Evolutionary conservation across 1,139 yeast species (phyloP), one percentile per base, ranked within the genome.

Genomic region (Diutina ranongensis): DNA sequence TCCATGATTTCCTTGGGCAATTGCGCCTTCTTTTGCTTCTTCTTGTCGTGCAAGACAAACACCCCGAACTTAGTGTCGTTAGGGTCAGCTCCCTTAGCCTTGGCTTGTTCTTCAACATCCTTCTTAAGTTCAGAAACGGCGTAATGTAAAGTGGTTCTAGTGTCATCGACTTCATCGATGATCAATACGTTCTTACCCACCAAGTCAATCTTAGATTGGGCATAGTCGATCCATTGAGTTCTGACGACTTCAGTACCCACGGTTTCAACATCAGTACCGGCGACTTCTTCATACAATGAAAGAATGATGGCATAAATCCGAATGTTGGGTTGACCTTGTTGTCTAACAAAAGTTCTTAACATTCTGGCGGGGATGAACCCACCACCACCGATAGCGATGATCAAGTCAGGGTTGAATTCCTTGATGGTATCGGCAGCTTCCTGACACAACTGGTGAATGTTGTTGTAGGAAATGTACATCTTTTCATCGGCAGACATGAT

Each of bases 321-420:
- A 50, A 88, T 85, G 62, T 87, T 88, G 56, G 92, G 88, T 52
- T 83, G 76, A 49, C 94, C 95, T 46, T 83, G 84, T 52, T 80
- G 81, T 64, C 87, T 88, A 57, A 89, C 71, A 65, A 89, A 89
- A 1, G 97, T 81, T 63, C 97, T 78, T 57, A 89, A 76, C 67
- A 89, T 89, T 61, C 97, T 78, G 27, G 97, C 97, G 16, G 97
- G 97, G 51, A 89, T 89, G 64, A 89, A 84, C 4, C 97, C 97
- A 57, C 97, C 95, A 51, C 95, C 95, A 57, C 84, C 78, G 57
- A 89, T 86, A 55, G 97, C 97, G 51, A 89, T 81, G 65, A 89
- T 87, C 53, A 87, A 72, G 63, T 85, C 92, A 27, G 51, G 96
- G 80, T 44, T 69, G 72, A 62, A 50, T 46, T 49, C 51, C 49